Conservation (phyloP, 2,329 filamentous ascomycete species). For the Fusarium mangiferae region DNA sequence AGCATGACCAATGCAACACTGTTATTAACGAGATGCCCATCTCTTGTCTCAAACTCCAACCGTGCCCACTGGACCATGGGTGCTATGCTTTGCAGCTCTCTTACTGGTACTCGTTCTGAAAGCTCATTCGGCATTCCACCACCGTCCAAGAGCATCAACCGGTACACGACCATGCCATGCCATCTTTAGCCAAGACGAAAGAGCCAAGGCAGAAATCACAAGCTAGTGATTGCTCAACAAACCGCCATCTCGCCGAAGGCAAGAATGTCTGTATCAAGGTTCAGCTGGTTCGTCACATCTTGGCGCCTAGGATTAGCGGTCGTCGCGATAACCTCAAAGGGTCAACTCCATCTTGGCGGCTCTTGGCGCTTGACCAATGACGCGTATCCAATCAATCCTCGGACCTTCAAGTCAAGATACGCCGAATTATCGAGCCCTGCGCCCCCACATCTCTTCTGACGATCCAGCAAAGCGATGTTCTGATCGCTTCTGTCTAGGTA, state of each 20-base stretch:
- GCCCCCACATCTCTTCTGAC: neutral
- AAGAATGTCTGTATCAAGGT: conserved; percentile 37
- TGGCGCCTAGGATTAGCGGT: conserved; percentile 27
- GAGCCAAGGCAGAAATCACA: neutral
- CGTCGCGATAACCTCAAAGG: conserved; percentile 30
- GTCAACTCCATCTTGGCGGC: conserved; percentile 24
- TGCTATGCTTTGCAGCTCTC: neutral
- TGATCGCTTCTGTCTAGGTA: conserved; percentile 5
- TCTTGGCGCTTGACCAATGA: conserved; percentile 39
- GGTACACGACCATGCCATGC: neutral
- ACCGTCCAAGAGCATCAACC: conserved; percentile 4
- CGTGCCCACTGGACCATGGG: neutral
- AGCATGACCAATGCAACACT: neutral
- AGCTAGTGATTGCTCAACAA: conserved; percentile 27
- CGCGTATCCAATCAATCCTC: conserved; percentile 27
- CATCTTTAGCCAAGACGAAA: conserved; percentile 3
- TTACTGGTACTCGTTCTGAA: neutral
- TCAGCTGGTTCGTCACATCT: conserved; percentile 27
- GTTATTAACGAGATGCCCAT: conserved; percentile 2
- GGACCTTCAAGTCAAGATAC: conserved; percentile 4
- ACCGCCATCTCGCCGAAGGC: conserved; percentile 27
- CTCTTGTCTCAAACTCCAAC: conserved; percentile 6
- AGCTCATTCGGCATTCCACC: conserved; percentile 24
- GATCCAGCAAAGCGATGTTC: neutral
- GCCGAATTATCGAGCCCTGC: conserved; percentile 6